phyloP scores from a whole-genome alignment of 1,139 yeast species.

The Pichia sp. region DNA sequence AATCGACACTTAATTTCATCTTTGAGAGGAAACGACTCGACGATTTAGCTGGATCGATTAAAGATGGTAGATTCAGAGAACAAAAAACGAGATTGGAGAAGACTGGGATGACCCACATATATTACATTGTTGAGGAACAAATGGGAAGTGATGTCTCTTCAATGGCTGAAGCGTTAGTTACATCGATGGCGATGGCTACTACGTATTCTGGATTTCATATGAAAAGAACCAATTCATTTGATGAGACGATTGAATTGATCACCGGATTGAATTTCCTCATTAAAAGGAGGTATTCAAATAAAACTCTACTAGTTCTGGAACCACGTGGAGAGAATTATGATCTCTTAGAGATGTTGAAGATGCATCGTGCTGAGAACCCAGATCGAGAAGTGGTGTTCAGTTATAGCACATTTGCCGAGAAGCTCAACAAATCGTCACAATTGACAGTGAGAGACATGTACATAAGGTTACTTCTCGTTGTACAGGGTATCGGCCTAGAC shows the following conservation, averaged over 20 bases:
- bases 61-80: conserved; percentile 82
- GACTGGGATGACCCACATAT: conserved; percentile 60
- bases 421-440: conserved; percentile 64
- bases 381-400: conserved; percentile 46
- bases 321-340: conserved; percentile 32
- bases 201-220: conserved; percentile 62
- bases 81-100: conserved; percentile 72
- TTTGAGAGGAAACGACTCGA: conserved; percentile 86
- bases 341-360: too few species aligned
- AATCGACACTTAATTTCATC: conserved; percentile 69
- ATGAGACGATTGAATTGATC: conserved; percentile 66
- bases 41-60: conserved; percentile 75
- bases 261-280: conserved; percentile 50
- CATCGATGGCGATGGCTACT: conserved; percentile 69
- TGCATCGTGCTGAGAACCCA: conserved; percentile 50
- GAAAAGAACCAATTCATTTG: conserved; percentile 62
- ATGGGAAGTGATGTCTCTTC: conserved; percentile 37
- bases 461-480: conserved; percentile 67
- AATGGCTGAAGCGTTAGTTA: conserved; percentile 61
- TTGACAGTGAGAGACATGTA: conserved; percentile 72
- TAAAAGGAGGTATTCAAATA: conserved; percentile 29
- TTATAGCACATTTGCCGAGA: conserved; percentile 58
- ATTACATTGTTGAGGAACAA: conserved; percentile 79
- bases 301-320: conserved; percentile 39
- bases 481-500: conserved; percentile 76